Conservation (phyloP, 78 protist species). For the Dictyostelium discoideum region DNA sequence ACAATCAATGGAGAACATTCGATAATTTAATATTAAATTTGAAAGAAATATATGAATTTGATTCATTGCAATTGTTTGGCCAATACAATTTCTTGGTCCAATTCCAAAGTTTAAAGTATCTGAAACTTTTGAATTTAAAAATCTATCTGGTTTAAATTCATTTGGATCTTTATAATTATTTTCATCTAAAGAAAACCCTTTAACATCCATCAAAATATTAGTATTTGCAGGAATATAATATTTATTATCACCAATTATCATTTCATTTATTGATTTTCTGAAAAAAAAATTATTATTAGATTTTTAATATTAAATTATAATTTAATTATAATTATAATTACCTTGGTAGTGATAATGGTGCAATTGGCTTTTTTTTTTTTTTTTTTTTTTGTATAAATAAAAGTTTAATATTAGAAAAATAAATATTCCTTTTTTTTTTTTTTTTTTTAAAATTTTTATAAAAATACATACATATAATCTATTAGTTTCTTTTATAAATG, state of each 20-base stretch:
- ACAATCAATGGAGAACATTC: neutral
- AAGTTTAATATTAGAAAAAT: too few species aligned
- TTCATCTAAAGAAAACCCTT: neutral
- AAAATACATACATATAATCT: neutral
- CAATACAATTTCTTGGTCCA: conserved; percentile 57
- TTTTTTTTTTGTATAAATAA: too few species aligned
- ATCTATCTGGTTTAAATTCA: conserved; percentile 9
- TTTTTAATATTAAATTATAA: too few species aligned
- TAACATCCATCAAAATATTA: neutral
- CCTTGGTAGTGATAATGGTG: neutral
- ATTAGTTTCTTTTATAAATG: conserved; percentile 14
- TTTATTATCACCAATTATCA: neutral
- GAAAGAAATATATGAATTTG: conserved; percentile 23
- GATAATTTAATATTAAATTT: conserved; percentile 21
- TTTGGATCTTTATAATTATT: conserved; percentile 3
- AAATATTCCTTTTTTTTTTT: too few species aligned
- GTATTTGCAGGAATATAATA: conserved; percentile 17
- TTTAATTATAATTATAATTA: too few species aligned
- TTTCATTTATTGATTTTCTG: neutral
- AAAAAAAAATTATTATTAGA: too few species aligned
- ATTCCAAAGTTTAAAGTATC: neutral
- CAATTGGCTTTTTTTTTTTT: neutral
- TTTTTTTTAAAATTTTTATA: too few species aligned
- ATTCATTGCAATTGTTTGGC: neutral
- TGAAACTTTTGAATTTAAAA: neutral